Evolutionary conservation across 2,329 filamentous ascomycete species (phyloP).

Genomic region (Ophiostoma quercus): DNA sequence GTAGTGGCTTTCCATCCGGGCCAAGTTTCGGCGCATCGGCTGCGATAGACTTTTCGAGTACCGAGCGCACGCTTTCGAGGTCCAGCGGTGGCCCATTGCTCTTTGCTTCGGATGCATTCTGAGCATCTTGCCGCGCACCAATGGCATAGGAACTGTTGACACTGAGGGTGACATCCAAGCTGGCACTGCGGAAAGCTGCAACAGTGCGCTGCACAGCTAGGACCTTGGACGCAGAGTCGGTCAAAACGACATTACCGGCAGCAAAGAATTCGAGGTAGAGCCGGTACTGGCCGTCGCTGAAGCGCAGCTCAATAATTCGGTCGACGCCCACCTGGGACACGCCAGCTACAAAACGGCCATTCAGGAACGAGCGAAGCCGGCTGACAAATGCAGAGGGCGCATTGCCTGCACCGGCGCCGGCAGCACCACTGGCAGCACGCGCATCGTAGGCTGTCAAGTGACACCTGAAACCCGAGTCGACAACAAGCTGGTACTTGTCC

Average conservation of each 20-base stretch:
- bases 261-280: slow-evolving; percentile 95
- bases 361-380: slow-evolving; percentile 78
- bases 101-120: slow-evolving; percentile 45
- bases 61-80: slow-evolving; percentile 62
- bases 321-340: slow-evolving; percentile 88
- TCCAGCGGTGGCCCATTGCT: slow-evolving; percentile 76
- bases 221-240: slow-evolving; percentile 77
- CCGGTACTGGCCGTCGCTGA: slow-evolving; percentile 84
- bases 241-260: slow-evolving; percentile 86
- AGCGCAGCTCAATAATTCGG: slow-evolving; percentile 83
- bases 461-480: slow-evolving; percentile 94
- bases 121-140: slow-evolving; percentile 44
- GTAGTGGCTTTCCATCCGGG: slow-evolving; percentile 18
- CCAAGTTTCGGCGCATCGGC: slow-evolving; percentile 37
- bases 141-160: slow-evolving; percentile 41
- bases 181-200: slow-evolving; percentile 27
- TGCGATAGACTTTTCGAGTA: slow-evolving; percentile 57
- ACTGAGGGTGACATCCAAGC: slow-evolving; percentile 27
- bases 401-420: neutral
- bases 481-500: slow-evolving; percentile 79
- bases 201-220: slow-evolving; percentile 63
- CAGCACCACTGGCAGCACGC: slow-evolving; percentile 57
- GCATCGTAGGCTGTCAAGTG: slow-evolving; percentile 81
- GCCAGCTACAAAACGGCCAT: slow-evolving; percentile 75
- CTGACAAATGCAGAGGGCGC: slow-evolving; percentile 81